phyloP scores from a whole-genome alignment of 1,139 yeast species.

The Suhomyces wounanorum region DNA sequence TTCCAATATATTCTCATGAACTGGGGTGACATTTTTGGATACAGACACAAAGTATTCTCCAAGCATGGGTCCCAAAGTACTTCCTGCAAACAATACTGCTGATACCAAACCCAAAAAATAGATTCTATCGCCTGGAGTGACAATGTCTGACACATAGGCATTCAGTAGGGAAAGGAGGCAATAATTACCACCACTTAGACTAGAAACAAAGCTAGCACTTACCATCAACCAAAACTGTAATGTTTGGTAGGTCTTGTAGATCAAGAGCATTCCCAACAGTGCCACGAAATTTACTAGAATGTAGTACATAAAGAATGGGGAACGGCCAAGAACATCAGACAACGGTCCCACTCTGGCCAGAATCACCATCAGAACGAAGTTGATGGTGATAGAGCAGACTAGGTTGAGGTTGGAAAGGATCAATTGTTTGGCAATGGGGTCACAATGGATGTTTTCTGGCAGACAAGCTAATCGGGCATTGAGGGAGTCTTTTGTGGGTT shows the following conservation, averaged over 20 bases:
- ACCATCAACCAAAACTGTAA: constrained; percentile 10
- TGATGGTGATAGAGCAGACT: constrained; percentile 7
- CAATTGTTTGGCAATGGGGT: constrained; percentile 9
- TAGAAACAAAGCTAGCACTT: constrained; percentile 5
- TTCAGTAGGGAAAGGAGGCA: constrained; percentile 11
- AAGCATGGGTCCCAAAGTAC: constrained; percentile 14
- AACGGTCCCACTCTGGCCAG: constrained; percentile 14
- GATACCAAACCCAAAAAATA: constrained; percentile 12
- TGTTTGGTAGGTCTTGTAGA: constrained; percentile 3
- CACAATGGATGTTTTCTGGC: constrained; percentile 3
- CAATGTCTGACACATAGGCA: constrained; percentile 15
- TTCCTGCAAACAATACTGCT: constrained; percentile 12
- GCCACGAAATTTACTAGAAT: constrained; percentile 2
- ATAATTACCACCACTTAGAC: constrained; percentile 13
- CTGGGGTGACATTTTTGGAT: constrained; percentile 1
- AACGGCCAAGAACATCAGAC: constrained; percentile 14
- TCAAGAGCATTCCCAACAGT: constrained; percentile 6
- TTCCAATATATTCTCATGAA: constrained; percentile 5
- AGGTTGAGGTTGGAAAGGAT: constrained; percentile 11
- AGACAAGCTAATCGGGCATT: constrained; percentile 10
- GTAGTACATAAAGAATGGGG: constrained; percentile 10
- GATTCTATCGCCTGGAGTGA: constrained; percentile 10
- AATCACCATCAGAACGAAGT: constrained; percentile 11
- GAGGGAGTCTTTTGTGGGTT: constrained; percentile 10
- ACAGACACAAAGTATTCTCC: constrained; percentile 5